Evolutionary conservation across 768 basidiomycete species (phyloP), one percentile per base, ranked within the genome.

Genomic region (Calocybe cyanea): DNA sequence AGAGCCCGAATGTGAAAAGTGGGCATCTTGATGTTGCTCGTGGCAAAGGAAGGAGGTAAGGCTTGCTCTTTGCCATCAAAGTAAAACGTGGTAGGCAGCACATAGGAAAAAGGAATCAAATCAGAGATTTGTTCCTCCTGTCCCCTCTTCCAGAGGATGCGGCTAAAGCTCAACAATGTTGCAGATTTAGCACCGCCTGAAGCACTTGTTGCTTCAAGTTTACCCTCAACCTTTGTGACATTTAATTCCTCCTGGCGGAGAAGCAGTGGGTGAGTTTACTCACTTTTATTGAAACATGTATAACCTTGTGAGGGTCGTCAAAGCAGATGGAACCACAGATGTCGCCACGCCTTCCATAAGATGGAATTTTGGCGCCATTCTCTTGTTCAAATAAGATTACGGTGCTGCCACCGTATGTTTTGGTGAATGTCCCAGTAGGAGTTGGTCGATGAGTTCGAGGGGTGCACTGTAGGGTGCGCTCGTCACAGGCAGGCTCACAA

Each of bases 391-490:
- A 61, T 4, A 82, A 58, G 9, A 73, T 54, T 28, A 81, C 49
- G 1, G 72, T 71, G 13, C 68, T 59, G 34, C 61, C 61, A 2
- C 71, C 71, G 32, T 61, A 60, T 15, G 60, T 66, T 45, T 65
- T 71, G 24, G 66, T 63, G 54, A 69, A 77, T 2, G 66, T 62
- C 10, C 72, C 73, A 2, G 66, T 68, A n/a, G 69, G 67, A 31
- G 46, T 42, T 0, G 57, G 40, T 2, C 57, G 60, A 39, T 31
- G 43, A 21, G 44, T 31, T 36, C 51, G 56, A 24, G 71, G 77
- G 0, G 79, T 75, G 35, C 68, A 70, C 33, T 78, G 73, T 7
- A 87, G 72, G 14, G 68, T 67, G 43, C 67, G 65, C 53, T 87
- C 84, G 20, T 73, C 78, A 2, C 62, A 65, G 3, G 69, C 59